Percentiles rank a stretch among this genome's conserved stretches.
Conservation (phyloP, 1,284 basidiomycete species). For the Porodaedalea pini region DNA sequence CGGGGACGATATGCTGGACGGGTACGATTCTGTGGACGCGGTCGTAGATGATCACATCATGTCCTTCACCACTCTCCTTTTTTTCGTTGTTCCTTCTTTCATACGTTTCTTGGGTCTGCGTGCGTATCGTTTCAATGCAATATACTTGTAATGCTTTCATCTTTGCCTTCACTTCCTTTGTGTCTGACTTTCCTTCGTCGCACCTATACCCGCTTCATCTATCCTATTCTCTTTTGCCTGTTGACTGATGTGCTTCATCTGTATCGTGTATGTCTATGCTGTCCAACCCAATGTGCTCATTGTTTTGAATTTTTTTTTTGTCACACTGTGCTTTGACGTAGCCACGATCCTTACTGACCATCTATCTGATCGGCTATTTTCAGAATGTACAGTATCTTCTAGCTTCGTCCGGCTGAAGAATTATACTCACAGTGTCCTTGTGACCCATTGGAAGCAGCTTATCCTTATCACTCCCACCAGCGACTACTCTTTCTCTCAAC, state of each 20-base stretch:
- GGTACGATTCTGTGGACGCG: conserved; percentile 1
- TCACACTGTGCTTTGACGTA: too few relatives aligned
- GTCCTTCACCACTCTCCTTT: neutral
- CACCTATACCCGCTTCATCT: neutral
- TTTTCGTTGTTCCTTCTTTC: neutral
- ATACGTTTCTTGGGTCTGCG: neutral
- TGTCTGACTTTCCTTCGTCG: neutral
- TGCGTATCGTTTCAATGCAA: neutral
- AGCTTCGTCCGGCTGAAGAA: too few relatives aligned
- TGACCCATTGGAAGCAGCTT: neutral
- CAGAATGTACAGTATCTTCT: neutral
- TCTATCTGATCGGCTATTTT: neutral
- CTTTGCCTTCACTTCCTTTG: neutral
- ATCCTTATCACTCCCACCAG: neutral
- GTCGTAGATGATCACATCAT: neutral
- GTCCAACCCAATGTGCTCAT: neutral
- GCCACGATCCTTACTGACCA: too few relatives aligned
- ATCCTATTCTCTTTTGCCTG: neutral
- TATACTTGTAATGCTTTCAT: neutral
- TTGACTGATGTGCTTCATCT: neutral
- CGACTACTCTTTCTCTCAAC: neutral
- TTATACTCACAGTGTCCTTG: neutral
- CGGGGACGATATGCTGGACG: neutral
- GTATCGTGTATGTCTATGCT: neutral
- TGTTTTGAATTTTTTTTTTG: neutral